A percentile compares a stretch with the other conserved stretches of the same genome.
phyloP scores from a whole-genome alignment of 2,329 filamentous ascomycete genomes.

The Leptographium galeiforme region DNA sequence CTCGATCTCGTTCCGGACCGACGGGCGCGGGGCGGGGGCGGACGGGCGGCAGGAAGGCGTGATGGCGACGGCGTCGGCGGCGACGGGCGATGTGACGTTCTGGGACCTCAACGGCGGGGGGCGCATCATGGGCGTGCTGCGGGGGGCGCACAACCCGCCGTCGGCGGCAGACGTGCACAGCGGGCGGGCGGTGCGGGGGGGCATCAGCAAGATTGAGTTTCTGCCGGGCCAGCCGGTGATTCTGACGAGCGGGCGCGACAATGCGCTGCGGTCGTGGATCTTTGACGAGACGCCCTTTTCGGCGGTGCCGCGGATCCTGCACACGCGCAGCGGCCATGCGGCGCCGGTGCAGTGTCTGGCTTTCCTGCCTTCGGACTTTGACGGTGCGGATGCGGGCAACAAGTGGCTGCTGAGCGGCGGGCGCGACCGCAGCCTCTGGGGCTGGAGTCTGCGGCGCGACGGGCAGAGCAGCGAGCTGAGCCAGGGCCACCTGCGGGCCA shows the following conservation, averaged over 20 bases:
- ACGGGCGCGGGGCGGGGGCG: slow-evolving; percentile 75
- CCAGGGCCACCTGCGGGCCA: slow-evolving; percentile 77
- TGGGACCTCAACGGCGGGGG: slow-evolving; percentile 92
- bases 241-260: slow-evolving; percentile 81
- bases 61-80: slow-evolving; percentile 76
- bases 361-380: slow-evolving; percentile 79
- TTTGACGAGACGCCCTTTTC: slow-evolving; percentile 89
- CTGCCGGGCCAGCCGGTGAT: slow-evolving; percentile 79
- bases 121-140: slow-evolving; percentile 71
- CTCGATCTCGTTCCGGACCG: slow-evolving; percentile 80
- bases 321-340: slow-evolving; percentile 78
- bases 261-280: slow-evolving; percentile 91
- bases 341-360: slow-evolving; percentile 69
- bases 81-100: slow-evolving; percentile 79
- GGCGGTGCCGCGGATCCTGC: slow-evolving; percentile 70
- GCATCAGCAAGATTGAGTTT: slow-evolving; percentile 81
- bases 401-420: slow-evolving; percentile 93
- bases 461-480: slow-evolving; percentile 89
- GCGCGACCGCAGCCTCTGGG: slow-evolving; percentile 84
- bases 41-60: slow-evolving; percentile 78
- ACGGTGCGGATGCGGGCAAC: slow-evolving; percentile 74
- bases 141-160: slow-evolving; percentile 76
- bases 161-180: neutral
- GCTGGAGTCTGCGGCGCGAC: slow-evolving; percentile 87
- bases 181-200: slow-evolving; percentile 47